Evolutionary conservation across 2,329 filamentous ascomycete genomes (phyloP).

Genomic region (Fusarium keratoplasticum): DNA sequence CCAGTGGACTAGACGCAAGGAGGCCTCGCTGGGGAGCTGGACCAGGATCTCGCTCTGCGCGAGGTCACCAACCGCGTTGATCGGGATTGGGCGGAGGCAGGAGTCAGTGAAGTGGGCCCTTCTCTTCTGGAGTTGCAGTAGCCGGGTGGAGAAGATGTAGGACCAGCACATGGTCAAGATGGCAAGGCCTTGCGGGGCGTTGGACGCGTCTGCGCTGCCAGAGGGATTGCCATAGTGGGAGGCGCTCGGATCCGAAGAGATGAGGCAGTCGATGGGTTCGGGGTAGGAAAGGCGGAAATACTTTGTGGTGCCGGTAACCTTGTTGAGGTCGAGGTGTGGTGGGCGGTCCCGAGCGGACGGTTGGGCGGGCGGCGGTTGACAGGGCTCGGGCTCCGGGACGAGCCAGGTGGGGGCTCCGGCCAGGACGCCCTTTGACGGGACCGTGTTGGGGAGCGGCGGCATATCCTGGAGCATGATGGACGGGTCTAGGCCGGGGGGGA

Average conservation of each 20-base stretch:
- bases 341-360: slow-evolving; percentile 1
- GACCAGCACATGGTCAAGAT: slow-evolving; percentile 45
- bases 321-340: slow-evolving; percentile 33
- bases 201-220: slow-evolving; percentile 29
- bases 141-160: slow-evolving; percentile 44
- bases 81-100: slow-evolving; percentile 38
- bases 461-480: slow-evolving; percentile 43
- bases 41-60: slow-evolving; percentile 33
- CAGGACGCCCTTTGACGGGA: slow-evolving; percentile 39
- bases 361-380: background rate
- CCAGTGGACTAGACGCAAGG: slow-evolving; percentile 41
- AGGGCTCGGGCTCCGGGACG: slow-evolving; percentile 40
- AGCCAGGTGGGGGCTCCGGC: slow-evolving; percentile 41
- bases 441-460: slow-evolving; percentile 37
- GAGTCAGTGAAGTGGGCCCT: slow-evolving; percentile 40
- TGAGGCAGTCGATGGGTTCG: slow-evolving; percentile 34
- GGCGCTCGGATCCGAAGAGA: slow-evolving; percentile 34
- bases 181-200: slow-evolving; percentile 40
- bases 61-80: slow-evolving; percentile 26
- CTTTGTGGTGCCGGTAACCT: slow-evolving; percentile 40
- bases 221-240: slow-evolving; percentile 36
- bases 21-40: slow-evolving; percentile 33
- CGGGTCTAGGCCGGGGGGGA: slow-evolving; percentile 37
- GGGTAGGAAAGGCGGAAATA: slow-evolving; percentile 44
- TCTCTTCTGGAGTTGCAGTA: slow-evolving; percentile 43